Evolutionary conservation across 345 rosid species (phyloP), one percentile per base, ranked within the genome.

Genomic region (Psidium friedrichsthalianum): DNA sequence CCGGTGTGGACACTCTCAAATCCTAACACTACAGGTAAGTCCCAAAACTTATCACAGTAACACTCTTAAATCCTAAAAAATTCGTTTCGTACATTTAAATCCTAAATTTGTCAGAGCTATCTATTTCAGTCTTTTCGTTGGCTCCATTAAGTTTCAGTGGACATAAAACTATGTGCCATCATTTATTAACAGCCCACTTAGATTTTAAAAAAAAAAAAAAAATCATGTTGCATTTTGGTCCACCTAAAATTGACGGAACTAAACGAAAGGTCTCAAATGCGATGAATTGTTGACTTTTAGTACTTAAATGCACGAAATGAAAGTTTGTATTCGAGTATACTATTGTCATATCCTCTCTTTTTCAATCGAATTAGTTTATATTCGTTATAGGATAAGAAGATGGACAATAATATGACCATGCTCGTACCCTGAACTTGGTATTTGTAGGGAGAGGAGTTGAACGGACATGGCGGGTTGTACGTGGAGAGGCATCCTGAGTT

Each of bases 391-490:
- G 51, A 49, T 49, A 49, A 51, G 52, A 51, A 51, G 4, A 51
- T 51, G 52, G 52, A 11, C 51, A 8, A 8, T 51, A 51, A 8
- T 64, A 64, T 64, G 76, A 29, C 24, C 44, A 61, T 36, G 12
- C 12, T 32, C 4, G 40, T 61, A 29, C 74, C 16, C 74, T 15
- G 15, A 61, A 61, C 74, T 32, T 69, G 44, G 78, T 53, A 58
- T 85, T 74, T 83, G 32, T 69, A 86, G 85, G 83, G 78, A 18
- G 76, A 86, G 88, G 88, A 86, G 76, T 85, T 83, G 15, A 86
- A 86, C 0, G 78, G 74, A 55, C 47, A 55, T 83, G 88, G 85
- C 4, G 84, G 84, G 40, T 4, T 83, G 1, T 58, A 83, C 52
- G 24, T 83, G 13, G 36, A 51, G 55, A 86, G 15, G 51, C 40